Evolutionary conservation across 2,329 filamentous ascomycete species (phyloP).

Genomic region (Pseudogymnoascus sp.): DNA sequence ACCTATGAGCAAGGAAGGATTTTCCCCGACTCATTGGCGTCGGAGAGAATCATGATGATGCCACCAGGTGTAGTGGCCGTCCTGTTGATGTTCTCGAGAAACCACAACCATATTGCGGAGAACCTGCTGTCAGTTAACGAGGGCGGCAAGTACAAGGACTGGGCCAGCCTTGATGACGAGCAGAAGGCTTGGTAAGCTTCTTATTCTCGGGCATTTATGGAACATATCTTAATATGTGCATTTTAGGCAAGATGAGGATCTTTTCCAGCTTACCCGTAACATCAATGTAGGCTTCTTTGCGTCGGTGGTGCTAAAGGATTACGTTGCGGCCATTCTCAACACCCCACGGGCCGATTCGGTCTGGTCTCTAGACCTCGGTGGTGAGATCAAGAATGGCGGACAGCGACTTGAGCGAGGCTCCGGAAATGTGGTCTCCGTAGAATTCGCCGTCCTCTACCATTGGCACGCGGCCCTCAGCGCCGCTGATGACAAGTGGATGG

Average conservation of each 20-base stretch:
- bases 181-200: conserved; percentile 33
- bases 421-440: conserved; percentile 40
- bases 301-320: conserved; percentile 39
- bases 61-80: conserved; percentile 39
- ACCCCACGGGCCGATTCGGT: conserved; percentile 38
- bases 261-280: conserved; percentile 41
- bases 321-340: conserved; percentile 41
- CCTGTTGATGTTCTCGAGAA: conserved; percentile 38
- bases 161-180: conserved; percentile 33
- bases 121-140: conserved; percentile 38
- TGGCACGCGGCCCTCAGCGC: conserved; percentile 41
- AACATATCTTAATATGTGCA: conserved; percentile 15
- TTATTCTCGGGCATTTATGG: not conserved
- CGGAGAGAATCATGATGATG: conserved; percentile 42
- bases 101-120: conserved; percentile 39
- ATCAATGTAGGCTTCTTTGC: conserved; percentile 44
- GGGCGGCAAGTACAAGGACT: conserved; percentile 36
- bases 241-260: conserved; percentile 40
- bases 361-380: conserved; percentile 40
- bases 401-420: conserved; percentile 36
- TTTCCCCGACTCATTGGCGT: conserved; percentile 38
- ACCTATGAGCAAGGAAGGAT: conserved; percentile 39
- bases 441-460: conserved; percentile 42
- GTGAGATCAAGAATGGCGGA: conserved; percentile 37
- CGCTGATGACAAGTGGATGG: conserved; percentile 41